Evolutionary conservation across 768 basidiomycete species (phyloP).

Genomic region (Tulasnella sp.): DNA sequence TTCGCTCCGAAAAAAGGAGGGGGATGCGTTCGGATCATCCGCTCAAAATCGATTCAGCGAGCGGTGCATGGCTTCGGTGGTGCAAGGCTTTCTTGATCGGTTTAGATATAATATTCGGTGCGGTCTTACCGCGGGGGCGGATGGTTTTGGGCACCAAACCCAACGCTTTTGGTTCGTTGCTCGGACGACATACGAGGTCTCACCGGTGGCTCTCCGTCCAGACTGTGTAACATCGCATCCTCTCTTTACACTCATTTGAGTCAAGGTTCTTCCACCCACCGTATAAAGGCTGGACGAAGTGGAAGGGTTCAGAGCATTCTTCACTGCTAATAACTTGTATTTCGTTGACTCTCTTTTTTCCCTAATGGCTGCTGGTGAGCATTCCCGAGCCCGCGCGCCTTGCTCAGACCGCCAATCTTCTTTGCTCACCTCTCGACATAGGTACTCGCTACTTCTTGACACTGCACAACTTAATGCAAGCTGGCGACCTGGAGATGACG

Average conservation of each 20-base stretch:
- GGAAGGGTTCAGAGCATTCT: neutral
- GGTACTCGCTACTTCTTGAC: neutral
- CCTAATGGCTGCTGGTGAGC: conserved; percentile 5
- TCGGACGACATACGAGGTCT: conserved; percentile 5
- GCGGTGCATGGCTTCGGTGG: neutral
- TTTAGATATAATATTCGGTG: neutral
- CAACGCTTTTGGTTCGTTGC: neutral
- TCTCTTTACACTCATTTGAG: neutral
- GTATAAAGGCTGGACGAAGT: neutral
- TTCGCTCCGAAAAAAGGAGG: neutral
- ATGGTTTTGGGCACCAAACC: neutral
- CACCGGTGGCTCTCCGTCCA: neutral
- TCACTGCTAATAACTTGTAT: neutral
- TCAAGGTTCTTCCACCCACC: neutral
- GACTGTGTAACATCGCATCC: conserved; percentile 3
- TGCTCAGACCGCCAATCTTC: neutral
- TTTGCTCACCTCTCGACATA: neutral
- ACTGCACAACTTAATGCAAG: neutral
- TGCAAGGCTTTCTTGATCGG: conserved; percentile 1
- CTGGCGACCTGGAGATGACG: neutral
- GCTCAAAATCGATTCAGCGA: neutral
- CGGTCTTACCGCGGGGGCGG: neutral
- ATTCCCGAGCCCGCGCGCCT: neutral
- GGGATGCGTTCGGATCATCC: neutral
- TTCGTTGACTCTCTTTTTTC: neutral